Conservation (phyloP, 345 rosid genomes). For the Eucalyptus tenuipes region DNA sequence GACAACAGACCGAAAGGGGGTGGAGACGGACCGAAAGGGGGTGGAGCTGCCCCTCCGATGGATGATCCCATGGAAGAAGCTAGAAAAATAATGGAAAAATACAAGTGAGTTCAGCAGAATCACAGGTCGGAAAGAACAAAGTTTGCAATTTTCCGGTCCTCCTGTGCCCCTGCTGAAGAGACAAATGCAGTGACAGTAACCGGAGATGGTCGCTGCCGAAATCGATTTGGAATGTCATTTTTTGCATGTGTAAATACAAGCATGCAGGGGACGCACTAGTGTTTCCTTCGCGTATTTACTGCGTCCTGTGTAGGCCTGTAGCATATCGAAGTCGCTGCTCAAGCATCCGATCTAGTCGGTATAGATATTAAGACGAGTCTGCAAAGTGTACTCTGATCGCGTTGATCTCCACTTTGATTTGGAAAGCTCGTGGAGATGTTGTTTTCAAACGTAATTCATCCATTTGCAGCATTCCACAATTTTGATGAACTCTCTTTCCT, state of each 20-base stretch:
- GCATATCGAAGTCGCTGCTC: neutral
- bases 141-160: neutral
- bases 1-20: constrained; percentile 46
- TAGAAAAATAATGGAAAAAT: constrained; percentile 86
- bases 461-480: neutral
- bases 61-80: constrained; percentile 73
- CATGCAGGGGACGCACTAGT: neutral
- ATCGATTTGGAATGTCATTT: neutral
- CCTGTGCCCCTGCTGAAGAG: neutral
- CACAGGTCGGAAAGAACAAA: neutral
- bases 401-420: neutral
- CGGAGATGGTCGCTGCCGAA: neutral
- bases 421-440: neutral
- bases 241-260: neutral
- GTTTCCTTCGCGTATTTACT: neutral
- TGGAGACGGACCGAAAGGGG: constrained; percentile 4
- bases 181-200: neutral
- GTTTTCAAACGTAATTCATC: neutral
- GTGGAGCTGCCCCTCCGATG: constrained; percentile 9
- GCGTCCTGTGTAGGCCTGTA: neutral
- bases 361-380: neutral
- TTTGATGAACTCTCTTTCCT: neutral
- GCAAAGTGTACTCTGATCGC: neutral
- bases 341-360: neutral
- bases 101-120: constrained; percentile 31